phyloP scores from a whole-genome alignment of 1,284 basidiomycete species.

The Quambalaria eucalypti region DNA sequence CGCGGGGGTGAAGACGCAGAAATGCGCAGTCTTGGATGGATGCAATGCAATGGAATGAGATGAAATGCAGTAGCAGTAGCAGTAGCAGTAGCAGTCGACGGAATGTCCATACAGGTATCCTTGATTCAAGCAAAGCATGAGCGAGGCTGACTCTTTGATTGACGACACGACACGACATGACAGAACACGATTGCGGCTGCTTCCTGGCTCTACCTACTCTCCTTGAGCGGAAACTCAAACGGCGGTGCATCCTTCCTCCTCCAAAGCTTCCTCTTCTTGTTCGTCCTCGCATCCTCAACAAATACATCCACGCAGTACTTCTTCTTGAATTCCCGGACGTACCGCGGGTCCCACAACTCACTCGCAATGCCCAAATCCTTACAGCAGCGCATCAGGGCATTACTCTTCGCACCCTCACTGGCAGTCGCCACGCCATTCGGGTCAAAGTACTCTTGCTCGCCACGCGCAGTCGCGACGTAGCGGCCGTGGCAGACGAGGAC shows the following conservation, averaged over 20 bases:
- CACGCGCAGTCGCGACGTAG: conserved; percentile 79
- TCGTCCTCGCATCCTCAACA: conserved; percentile 68
- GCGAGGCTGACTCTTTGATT: no score
- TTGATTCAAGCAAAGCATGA: no score
- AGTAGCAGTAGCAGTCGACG: no score
- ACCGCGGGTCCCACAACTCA: conserved; percentile 94
- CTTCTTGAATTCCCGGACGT: conserved; percentile 84
- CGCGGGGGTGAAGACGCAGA: background rate
- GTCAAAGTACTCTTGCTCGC: conserved; percentile 96
- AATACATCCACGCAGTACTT: conserved; percentile 78
- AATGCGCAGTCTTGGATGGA: no score
- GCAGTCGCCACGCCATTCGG: conserved; percentile 83
- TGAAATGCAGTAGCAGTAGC: no score
- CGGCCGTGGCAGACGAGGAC: conserved; percentile 85
- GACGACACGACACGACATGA: no score
- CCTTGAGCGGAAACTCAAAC: conserved; percentile 46
- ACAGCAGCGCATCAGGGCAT: conserved; percentile 94
- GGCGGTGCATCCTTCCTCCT: conserved; percentile 41
- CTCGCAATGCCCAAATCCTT: conserved; percentile 93
- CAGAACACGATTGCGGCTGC: no score
- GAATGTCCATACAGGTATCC: no score
- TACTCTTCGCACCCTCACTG: conserved; percentile 88
- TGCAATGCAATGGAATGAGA: no score
- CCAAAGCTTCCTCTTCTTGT: conserved; percentile 65
- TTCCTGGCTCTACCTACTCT: conserved; percentile 21